Evolutionary conservation across 2,329 filamentous ascomycete genomes (phyloP).

Genomic region (Alternaria postmessia): DNA sequence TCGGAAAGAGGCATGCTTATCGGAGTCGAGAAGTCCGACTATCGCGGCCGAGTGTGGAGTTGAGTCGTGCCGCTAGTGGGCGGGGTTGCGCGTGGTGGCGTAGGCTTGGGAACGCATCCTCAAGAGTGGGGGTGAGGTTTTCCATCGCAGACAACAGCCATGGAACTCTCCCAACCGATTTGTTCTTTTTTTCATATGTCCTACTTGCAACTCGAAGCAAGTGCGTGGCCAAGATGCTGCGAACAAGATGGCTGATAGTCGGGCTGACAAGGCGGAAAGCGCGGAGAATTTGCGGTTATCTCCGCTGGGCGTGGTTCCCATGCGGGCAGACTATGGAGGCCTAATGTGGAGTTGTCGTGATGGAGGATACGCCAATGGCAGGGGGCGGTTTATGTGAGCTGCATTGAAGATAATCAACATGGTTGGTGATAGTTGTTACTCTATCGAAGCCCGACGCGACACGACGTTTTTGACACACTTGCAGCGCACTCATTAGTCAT

Average conservation of each 20-base stretch:
- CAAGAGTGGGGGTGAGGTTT: slow-evolving; percentile 28
- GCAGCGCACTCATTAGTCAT: slow-evolving; percentile 23
- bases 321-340: background rate
- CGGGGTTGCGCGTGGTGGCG: slow-evolving; percentile 22
- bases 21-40: slow-evolving; percentile 21
- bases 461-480: slow-evolving; percentile 20
- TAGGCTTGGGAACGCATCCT: slow-evolving; percentile 11
- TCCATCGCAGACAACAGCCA: background rate
- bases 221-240: background rate
- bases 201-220: background rate
- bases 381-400: background rate
- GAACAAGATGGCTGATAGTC: background rate
- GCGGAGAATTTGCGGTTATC: background rate
- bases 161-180: background rate
- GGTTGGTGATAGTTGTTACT: background rate
- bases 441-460: background rate
- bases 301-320: background rate
- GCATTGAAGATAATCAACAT: background rate
- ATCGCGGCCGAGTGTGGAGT: slow-evolving; percentile 20
- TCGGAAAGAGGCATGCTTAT: slow-evolving; percentile 24
- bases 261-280: background rate
- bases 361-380: background rate
- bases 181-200: background rate
- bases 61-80: slow-evolving; percentile 21
- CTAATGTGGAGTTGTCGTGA: background rate